Base-by-base conservation (phyloP, 2,329 filamentous ascomycete species). In the Arachnomyces sp. region DNA sequence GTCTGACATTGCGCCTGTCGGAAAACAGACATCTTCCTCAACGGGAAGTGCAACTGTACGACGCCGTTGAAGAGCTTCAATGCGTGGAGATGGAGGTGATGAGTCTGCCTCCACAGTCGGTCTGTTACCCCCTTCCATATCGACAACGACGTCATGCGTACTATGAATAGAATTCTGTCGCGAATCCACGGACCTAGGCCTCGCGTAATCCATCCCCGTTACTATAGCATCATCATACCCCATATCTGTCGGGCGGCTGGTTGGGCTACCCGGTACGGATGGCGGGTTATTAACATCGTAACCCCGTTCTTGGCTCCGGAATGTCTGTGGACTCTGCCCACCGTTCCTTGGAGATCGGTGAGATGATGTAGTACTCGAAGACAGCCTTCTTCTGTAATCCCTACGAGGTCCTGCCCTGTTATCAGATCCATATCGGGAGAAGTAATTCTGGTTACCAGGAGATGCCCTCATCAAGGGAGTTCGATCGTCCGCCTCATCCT, bases 21-120 rank as follows among this genome's bases (percentile, higher is more conserved):
- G 90, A 54, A 94, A 95, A 66, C 92, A 95, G 1, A 96, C 89
- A 63, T 96, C 92, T 49, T 84, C 84, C 53, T 92, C 79, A 0
- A 81, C 84, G 8, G 81, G 72, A 9, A 82, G 60, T 9, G 73
- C 71, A 48, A 79, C 72, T 4, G 76, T 80, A 42, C 74, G 72
- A 29, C 81, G 72, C 56, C 61, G 69, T 46, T 51, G 65, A 45
- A 57, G 59, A 51, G 44, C 57, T 46, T 54, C 60, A 52, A 52
- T 43, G 51, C 9, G 59, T 62, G 20, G 61, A 70, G 39, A 55
- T 50, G 3, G 68, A 64, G 3, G 65, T 59, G 62, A 65, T n/a
- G 56, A 54, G 1, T 50, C 52, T 1, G 55, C 54, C 17, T 46
- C 45, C 1, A 49, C 28, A 45, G 38, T 18, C 45, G 30, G 28